Evolutionary conservation across 768 basidiomycete species (phyloP).

Genomic region (Nevesoporus exiguus): DNA sequence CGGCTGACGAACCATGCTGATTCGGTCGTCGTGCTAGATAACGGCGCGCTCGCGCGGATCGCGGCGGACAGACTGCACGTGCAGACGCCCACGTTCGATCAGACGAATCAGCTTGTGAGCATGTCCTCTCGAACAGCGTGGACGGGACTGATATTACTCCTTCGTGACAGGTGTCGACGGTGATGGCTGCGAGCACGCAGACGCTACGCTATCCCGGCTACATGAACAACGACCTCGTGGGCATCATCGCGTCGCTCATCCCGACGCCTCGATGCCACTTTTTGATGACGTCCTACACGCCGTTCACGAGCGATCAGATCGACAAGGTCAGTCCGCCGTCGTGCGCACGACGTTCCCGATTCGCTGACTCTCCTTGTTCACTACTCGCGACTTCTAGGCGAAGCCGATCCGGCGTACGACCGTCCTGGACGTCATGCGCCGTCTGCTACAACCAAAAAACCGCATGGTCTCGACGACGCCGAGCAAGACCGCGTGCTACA

Average conservation of each 20-base stretch:
- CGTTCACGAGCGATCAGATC: constrained; percentile 95
- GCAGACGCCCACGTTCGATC: constrained; percentile 84
- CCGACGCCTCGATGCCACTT: constrained; percentile 98
- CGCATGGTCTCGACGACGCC: constrained; percentile 95
- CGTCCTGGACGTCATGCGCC: constrained; percentile 97
- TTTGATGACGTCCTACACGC: constrained; percentile 98
- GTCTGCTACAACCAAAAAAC: constrained; percentile 96
- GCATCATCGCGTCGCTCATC: constrained; percentile 94
- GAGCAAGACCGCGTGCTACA: constrained; percentile 91
- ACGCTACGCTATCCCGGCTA: constrained; percentile 96
- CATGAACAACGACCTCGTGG: constrained; percentile 99
- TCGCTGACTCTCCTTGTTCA: not conserved
- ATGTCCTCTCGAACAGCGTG: not conserved
- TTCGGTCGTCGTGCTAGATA: constrained; percentile 95
- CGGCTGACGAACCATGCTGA: constrained; percentile 95
- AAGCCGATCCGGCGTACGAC: constrained; percentile 96
- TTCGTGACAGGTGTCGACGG: constrained; percentile 84
- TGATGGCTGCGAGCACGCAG: constrained; percentile 96
- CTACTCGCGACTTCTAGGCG: constrained; percentile 47
- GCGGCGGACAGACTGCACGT: constrained; percentile 89
- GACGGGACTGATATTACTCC: not conserved
- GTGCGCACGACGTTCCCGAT: not conserved
- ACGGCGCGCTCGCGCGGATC: constrained; percentile 89
- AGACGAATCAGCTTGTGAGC: constrained; percentile 85
- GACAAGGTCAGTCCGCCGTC: constrained; percentile 77